A percentile compares a stretch with the other conserved stretches of the same genome.
Evolutionary conservation across 139 green algal genomes (phyloP).

Genomic region (Nannochloris sp.): DNA sequence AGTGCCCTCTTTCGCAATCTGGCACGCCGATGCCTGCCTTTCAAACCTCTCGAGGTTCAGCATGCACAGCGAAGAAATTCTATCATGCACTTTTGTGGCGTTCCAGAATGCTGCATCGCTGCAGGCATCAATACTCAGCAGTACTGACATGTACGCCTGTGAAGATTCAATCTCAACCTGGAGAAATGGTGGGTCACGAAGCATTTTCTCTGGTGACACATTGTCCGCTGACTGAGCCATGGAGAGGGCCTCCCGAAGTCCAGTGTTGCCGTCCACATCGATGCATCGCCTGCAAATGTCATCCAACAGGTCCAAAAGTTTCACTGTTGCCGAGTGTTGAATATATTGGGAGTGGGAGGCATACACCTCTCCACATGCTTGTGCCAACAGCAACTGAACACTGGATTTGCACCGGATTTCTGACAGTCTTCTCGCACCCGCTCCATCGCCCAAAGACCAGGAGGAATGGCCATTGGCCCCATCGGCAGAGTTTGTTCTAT

Average conservation of each 20-base stretch:
- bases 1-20: slow-evolving; percentile 7
- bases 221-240: slow-evolving; percentile 53
- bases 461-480: not conserved
- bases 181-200: slow-evolving; percentile 87
- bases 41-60: slow-evolving; percentile 62
- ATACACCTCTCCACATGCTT: slow-evolving; percentile 54
- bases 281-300: slow-evolving; percentile 50
- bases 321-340: slow-evolving; percentile 19
- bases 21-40: slow-evolving; percentile 14
- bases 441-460: slow-evolving; percentile 51
- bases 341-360: slow-evolving; percentile 29
- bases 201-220: slow-evolving; percentile 24
- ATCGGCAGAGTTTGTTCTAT: slow-evolving; percentile 1
- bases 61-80: slow-evolving; percentile 54
- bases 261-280: slow-evolving; percentile 55
- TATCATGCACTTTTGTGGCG: not conserved
- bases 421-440: slow-evolving; percentile 65
- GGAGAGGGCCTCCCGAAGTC: slow-evolving; percentile 48
- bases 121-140: slow-evolving; percentile 14
- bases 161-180: slow-evolving; percentile 78
- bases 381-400: slow-evolving; percentile 79
- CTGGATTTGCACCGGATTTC: slow-evolving; percentile 57
- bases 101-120: slow-evolving; percentile 24
- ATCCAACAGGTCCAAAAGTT: slow-evolving; percentile 60
- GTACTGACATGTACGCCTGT: slow-evolving; percentile 74